phyloP scores from a whole-genome alignment of 768 basidiomycete species.

The Boletus coccyginus region DNA sequence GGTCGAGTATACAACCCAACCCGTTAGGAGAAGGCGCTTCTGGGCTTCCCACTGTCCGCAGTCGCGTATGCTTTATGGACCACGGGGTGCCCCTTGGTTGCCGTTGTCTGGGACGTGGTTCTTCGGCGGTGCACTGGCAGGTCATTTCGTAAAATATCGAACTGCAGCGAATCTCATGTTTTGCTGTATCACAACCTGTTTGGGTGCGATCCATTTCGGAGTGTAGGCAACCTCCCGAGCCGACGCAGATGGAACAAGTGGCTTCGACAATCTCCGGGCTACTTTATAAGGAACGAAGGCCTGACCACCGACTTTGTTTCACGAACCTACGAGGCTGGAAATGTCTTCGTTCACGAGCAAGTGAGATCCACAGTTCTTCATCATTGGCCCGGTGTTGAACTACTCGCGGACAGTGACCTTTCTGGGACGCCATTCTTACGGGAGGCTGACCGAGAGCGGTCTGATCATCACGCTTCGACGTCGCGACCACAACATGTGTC shows the following conservation, averaged over 20 bases:
- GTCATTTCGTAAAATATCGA: background rate
- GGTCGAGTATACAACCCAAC: background rate
- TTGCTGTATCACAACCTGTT: conserved; percentile 18
- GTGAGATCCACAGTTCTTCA: conserved; percentile 5
- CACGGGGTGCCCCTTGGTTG: background rate
- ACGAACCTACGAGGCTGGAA: background rate
- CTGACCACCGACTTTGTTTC: background rate
- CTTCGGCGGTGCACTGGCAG: background rate
- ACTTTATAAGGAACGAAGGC: conserved; percentile 5
- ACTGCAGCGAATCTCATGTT: background rate
- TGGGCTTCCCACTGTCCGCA: background rate
- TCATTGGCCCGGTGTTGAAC: background rate
- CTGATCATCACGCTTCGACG: background rate
- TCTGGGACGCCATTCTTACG: background rate
- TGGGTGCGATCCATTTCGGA: conserved; percentile 7
- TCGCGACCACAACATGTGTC: conserved; percentile 3
- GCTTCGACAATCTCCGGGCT: background rate
- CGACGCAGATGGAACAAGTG: conserved; percentile 1
- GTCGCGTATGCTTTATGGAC: background rate
- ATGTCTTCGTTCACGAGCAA: conserved; percentile 10
- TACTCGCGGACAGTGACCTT: background rate
- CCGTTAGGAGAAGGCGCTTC: background rate
- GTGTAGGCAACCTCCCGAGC: conserved; percentile 8
- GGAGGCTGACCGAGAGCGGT: background rate
- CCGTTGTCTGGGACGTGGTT: background rate